Evolutionary conservation across 257 asterid genomes (phyloP).

Genomic region (Fraxinus anomala): DNA sequence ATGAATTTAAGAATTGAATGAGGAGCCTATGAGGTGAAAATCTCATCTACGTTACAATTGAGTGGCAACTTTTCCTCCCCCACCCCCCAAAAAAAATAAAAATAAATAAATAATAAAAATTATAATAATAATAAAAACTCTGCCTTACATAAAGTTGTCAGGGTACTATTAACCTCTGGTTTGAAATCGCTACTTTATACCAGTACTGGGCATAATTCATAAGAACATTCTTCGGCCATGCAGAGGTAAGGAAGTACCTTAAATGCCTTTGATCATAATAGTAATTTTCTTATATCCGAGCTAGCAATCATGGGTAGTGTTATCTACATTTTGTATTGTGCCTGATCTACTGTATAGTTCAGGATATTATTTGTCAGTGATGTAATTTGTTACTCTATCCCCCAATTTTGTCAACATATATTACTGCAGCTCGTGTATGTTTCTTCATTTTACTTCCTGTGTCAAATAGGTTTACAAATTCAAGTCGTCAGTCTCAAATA

Average conservation of each 20-base stretch:
- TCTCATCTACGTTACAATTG: too few species aligned
- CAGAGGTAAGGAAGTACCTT: slow-evolving; percentile 1
- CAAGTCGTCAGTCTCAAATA: slow-evolving; percentile 78
- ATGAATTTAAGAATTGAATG: too few species aligned
- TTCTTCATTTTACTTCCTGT: slow-evolving; percentile 16
- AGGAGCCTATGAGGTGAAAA: too few species aligned
- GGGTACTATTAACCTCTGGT: too few species aligned
- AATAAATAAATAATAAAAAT: too few species aligned
- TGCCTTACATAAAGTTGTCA: too few species aligned
- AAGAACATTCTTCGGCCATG: neutral
- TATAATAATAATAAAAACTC: too few species aligned
- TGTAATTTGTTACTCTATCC: slow-evolving; percentile 15
- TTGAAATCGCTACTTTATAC: too few species aligned
- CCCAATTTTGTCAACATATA: slow-evolving; percentile 5
- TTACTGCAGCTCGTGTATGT: neutral
- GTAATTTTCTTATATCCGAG: neutral
- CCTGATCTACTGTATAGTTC: slow-evolving; percentile 17
- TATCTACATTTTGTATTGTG: slow-evolving; percentile 11
- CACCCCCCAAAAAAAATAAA: too few species aligned
- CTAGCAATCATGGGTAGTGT: neutral
- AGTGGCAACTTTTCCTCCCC: too few species aligned
- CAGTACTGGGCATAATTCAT: too few species aligned
- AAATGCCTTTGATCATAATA: neutral
- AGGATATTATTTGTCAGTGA: slow-evolving; percentile 17
- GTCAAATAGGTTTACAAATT: slow-evolving; percentile 59